phyloP scores from a whole-genome alignment of 2,329 filamentous ascomycete genomes.

The Emmonsia crescens region DNA sequence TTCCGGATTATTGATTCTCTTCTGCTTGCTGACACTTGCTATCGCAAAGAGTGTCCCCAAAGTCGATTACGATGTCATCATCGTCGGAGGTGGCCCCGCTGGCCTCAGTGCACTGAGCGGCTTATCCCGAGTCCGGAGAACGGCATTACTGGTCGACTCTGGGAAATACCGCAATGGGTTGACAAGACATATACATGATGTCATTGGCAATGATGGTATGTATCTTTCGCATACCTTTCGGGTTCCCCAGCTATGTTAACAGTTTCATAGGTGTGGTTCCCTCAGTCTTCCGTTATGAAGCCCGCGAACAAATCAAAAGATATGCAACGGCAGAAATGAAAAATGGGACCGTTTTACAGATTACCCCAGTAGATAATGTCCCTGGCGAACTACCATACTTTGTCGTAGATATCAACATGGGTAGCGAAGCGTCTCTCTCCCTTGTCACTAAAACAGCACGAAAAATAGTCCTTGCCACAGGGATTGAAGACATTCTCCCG shows the following conservation, averaged over 20 bases:
- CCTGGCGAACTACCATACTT: not conserved
- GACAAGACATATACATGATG: slow-evolving; percentile 51
- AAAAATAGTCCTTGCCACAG: slow-evolving; percentile 49
- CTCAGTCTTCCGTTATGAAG: slow-evolving; percentile 43
- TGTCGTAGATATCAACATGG: not conserved
- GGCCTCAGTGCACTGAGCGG: slow-evolving; percentile 46
- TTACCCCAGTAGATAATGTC: slow-evolving; percentile 17
- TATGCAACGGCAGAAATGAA: slow-evolving; percentile 42
- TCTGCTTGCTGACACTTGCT: not conserved
- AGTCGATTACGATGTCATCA: slow-evolving; percentile 43
- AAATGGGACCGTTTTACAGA: slow-evolving; percentile 42
- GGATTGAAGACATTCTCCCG: slow-evolving; percentile 46
- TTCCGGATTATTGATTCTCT: not conserved
- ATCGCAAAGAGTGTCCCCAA: slow-evolving; percentile 13
- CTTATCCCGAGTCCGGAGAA: slow-evolving; percentile 48
- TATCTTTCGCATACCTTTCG: slow-evolving; percentile 1
- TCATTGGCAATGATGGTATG: slow-evolving; percentile 49
- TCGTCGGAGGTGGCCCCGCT: slow-evolving; percentile 49
- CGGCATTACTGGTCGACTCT: slow-evolving; percentile 47
- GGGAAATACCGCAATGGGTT: slow-evolving; percentile 47
- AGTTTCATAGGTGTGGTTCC: slow-evolving; percentile 40
- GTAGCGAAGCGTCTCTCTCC: not conserved
- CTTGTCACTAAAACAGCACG: slow-evolving; percentile 34
- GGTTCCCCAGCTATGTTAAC: slow-evolving; percentile 5
- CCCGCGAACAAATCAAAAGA: slow-evolving; percentile 42